These are phyloP conservation scores for Pelargonium cotyledonis DNA, from an alignment of 441 rosid genomes.

Conservation along the genomic window DNA sequence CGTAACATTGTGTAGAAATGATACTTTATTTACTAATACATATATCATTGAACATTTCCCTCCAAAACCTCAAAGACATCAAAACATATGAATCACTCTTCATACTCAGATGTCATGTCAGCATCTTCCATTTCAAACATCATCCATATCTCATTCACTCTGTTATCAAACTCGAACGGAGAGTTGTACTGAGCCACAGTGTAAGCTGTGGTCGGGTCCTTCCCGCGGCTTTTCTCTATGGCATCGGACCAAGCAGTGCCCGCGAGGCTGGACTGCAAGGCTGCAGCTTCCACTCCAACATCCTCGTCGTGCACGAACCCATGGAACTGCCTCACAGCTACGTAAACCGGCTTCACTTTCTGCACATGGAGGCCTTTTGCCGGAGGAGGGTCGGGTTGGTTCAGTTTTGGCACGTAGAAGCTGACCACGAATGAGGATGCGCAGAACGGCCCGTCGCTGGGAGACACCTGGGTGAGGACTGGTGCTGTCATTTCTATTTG, in stretches of 20 bases:
- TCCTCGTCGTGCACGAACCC: slow-evolving; percentile 59
- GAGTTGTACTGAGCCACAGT: slow-evolving; percentile 84
- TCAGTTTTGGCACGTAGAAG: slow-evolving; percentile 67
- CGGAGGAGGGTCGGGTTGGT: slow-evolving; percentile 71
- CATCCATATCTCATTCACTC: slow-evolving; percentile 83
- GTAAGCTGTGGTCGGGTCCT: slow-evolving; percentile 33
- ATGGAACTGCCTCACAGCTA: slow-evolving; percentile 60
- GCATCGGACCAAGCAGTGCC: slow-evolving; percentile 61
- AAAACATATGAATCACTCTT: no score
- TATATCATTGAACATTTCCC: no score
- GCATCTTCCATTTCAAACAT: slow-evolving; percentile 34
- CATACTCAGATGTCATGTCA: no score
- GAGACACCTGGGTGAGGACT: slow-evolving; percentile 53
- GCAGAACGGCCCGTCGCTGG: slow-evolving; percentile 80
- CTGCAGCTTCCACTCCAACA: slow-evolving; percentile 68
- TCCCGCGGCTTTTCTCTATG: slow-evolving; percentile 38
- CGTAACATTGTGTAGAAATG: no score
- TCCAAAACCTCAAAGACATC: no score
- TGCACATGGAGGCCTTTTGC: slow-evolving; percentile 70
- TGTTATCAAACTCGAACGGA: slow-evolving; percentile 55
- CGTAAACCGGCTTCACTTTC: slow-evolving; percentile 43
- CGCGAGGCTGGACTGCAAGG: slow-evolving; percentile 48
- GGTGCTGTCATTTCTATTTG: slow-evolving; percentile 89
- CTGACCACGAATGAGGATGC: slow-evolving; percentile 71
- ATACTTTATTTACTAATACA: no score